phyloP scores from a whole-genome alignment of 768 basidiomycete genomes.

The Ramaria sp. region DNA sequence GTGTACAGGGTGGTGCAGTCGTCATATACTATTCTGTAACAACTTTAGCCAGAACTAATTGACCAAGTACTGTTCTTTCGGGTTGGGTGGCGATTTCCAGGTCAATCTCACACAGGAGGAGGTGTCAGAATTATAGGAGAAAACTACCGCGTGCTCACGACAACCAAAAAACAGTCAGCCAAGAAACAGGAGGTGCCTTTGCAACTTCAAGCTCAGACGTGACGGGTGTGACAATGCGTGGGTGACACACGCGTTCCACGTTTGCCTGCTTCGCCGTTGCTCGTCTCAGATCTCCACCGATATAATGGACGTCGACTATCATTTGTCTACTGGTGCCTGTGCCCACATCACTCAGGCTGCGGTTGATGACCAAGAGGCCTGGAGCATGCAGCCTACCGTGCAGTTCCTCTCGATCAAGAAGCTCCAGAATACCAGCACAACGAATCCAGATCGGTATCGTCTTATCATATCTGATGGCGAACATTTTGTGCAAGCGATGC shows the following conservation, averaged over 20 bases:
- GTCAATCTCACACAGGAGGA: no score
- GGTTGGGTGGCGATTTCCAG: no score
- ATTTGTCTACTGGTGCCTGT: conserved; percentile 4
- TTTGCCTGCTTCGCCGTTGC: not conserved
- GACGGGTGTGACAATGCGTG: not conserved
- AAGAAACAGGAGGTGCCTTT: no score
- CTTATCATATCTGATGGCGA: conserved; percentile 87
- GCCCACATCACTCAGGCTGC: not conserved
- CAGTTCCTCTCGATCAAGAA: conserved; percentile 82
- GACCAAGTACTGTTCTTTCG: no score
- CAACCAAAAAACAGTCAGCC: no score
- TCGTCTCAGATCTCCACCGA: not conserved
- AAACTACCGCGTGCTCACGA: no score
- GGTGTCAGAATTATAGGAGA: no score
- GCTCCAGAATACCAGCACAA: conserved; percentile 32
- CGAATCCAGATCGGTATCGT: conserved; percentile 48
- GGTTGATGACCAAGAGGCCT: conserved; percentile 23
- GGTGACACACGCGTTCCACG: not conserved
- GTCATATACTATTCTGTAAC: no score
- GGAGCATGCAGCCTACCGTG: conserved; percentile 35
- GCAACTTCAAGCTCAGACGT: not conserved
- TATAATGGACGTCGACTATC: conserved; percentile 3
- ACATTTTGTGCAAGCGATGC: conserved; percentile 85
- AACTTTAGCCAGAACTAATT: no score
- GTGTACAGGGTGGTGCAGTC: no score